A percentile compares a stretch with the other conserved stretches of the same genome.
Conservation (phyloP, 306 rosid species). For the Pterocarpus santalinus region DNA sequence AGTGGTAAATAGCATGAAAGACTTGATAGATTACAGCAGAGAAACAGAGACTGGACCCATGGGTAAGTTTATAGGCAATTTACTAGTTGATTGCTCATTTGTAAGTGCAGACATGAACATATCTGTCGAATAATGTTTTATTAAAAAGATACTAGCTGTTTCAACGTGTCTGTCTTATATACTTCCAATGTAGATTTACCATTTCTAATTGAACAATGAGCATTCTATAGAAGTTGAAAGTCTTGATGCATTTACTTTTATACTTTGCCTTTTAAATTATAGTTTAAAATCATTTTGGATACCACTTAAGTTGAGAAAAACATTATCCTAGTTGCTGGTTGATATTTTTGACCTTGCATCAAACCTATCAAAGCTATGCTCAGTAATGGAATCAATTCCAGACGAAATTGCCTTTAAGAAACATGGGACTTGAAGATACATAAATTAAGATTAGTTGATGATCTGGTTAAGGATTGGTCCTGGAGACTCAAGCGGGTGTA, state of each 20-base stretch:
- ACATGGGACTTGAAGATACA: not conserved
- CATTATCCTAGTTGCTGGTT: not conserved
- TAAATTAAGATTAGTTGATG: conserved; percentile 9
- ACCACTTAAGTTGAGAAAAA: not conserved
- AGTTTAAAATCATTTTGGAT: not conserved
- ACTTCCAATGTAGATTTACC: conserved; percentile 6
- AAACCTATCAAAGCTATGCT: conserved; percentile 21
- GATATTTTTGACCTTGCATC: conserved; percentile 29
- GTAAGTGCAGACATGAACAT: conserved; percentile 5
- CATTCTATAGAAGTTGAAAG: not conserved
- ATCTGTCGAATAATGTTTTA: conserved; percentile 27
- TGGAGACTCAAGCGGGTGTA: not conserved
- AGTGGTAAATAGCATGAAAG: conserved; percentile 99
- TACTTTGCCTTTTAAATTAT: conserved; percentile 17
- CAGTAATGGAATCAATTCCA: conserved; percentile 16
- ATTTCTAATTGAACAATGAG: not conserved
- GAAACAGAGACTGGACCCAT: conserved; percentile 90
- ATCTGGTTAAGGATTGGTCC: conserved; percentile 26
- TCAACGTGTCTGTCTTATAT: not conserved
- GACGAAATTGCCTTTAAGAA: not conserved
- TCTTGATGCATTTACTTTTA: conserved; percentile 10
- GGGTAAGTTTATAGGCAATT: conserved; percentile 67
- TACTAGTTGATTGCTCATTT: conserved; percentile 29
- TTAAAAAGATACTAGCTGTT: not conserved
- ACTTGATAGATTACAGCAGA: conserved; percentile 96